A percentile compares a stretch with the other conserved stretches of the same genome.
phyloP scores from a whole-genome alignment of 2,329 filamentous ascomycete genomes.

The Colletotrichum agaves region DNA sequence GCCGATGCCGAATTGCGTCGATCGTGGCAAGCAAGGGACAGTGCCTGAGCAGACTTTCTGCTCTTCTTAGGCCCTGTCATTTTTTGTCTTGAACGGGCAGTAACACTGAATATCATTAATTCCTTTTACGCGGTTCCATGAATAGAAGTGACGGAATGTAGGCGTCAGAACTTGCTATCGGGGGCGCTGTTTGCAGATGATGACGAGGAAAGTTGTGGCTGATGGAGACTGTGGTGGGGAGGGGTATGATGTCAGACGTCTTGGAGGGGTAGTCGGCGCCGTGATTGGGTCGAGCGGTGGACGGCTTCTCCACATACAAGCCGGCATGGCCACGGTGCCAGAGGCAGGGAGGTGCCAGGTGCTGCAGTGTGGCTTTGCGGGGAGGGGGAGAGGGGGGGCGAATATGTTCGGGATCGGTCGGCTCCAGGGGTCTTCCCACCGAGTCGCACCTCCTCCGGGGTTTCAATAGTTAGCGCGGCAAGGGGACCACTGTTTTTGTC shows the following conservation, averaged over 20 bases:
- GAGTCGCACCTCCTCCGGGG: no score
- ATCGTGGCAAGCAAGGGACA: conserved; percentile 27
- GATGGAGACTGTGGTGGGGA: conserved; percentile 17
- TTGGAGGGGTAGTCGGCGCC: conserved; percentile 7
- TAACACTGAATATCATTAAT: neutral
- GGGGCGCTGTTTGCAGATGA: conserved; percentile 33
- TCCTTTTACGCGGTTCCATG: neutral
- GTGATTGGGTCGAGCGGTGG: conserved; percentile 19
- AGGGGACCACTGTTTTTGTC: no score
- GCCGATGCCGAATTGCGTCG: conserved; percentile 32
- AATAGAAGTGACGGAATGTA: conserved; percentile 9
- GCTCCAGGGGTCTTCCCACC: conserved; percentile 3
- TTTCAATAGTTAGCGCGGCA: no score
- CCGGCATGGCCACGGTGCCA: conserved; percentile 26
- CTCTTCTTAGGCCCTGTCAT: conserved; percentile 3
- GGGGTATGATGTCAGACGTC: conserved; percentile 32
- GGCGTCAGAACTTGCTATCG: conserved; percentile 24
- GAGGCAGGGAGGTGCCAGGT: conserved; percentile 11
- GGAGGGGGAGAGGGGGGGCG: conserved; percentile 4
- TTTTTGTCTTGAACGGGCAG: neutral
- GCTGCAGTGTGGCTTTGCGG: conserved; percentile 31
- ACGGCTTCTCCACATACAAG: conserved; percentile 4
- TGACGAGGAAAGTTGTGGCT: conserved; percentile 36
- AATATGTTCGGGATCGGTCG: conserved; percentile 20
- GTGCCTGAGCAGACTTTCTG: neutral